Evolutionary conservation across 75 land plant genomes (phyloP), one percentile per base, ranked within the genome.

Genomic region (Selaginella tamariscina): DNA sequence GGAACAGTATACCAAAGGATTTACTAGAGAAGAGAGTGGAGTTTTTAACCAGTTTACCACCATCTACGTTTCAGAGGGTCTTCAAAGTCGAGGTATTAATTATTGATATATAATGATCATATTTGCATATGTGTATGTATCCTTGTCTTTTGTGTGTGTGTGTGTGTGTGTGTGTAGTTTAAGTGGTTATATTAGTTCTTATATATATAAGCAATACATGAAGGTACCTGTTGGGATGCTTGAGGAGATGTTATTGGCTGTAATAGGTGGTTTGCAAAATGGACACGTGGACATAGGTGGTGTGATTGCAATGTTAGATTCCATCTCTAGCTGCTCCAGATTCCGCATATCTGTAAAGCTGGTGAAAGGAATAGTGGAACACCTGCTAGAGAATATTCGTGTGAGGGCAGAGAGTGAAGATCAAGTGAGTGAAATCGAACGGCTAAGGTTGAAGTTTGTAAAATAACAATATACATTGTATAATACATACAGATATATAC

Each of bases 11-110:
- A 2, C 30, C 63, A 29, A 57, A n/a, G 29, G 65, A 68, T 44
- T 26, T 49, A 32, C 28, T 33, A 24, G 49, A 66, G 8, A 60
- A 55, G 54, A 67, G 33, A 55, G 64, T 72, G 24, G 54, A 29
- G 1, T 62, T 77, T 30, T 18, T 75, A 49, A 54, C 39, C 15
- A 30, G 60, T 27, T 0, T 65, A 29, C 55, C 64, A 54, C 73
- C 77, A 2, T n/a, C n/a, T n/a, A n/a, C n/a, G n/a, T 56, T 54
- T 24, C 69, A 62, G 28, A 60, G 33, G n/a, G 72, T 77, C 29
- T 77, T 77, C 70, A 77, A 72, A 68, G 78, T 77, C 0, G 74
- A 71, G 15, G n/a, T n/a, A n/a, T n/a, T n/a, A n/a, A n/a, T n/a
- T n/a, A n/a, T n/a, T n/a, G n/a, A n/a, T 65, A n/a, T n/a, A n/a